These are phyloP conservation scores for Arabis hirsuta DNA, from an alignment of 345 rosid species.

Conservation along the genomic window DNA sequence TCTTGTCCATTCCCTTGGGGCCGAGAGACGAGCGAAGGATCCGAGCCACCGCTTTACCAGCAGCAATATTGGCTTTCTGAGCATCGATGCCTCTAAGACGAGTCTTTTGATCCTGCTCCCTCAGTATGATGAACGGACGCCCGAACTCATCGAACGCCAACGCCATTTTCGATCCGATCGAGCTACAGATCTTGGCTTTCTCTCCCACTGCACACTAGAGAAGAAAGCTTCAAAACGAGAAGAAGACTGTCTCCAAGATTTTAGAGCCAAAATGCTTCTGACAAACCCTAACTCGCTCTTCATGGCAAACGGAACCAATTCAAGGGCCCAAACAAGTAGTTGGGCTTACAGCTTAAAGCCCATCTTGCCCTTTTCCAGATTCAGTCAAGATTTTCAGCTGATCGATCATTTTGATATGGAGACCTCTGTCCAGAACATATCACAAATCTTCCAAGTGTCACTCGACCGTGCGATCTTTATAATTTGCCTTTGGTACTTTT, in stretches of 20 bases:
- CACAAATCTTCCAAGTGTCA: too few species aligned
- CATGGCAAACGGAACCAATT: constrained; percentile 2
- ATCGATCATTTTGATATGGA: too few species aligned
- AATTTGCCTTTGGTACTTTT: too few species aligned
- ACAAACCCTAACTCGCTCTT: constrained; percentile 37
- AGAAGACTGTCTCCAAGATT: constrained; percentile 17
- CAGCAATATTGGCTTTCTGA: constrained; percentile 92
- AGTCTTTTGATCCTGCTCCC: constrained; percentile 79
- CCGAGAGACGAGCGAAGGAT: constrained; percentile 97
- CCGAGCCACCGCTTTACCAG: constrained; percentile 91
- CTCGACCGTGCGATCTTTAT: too few species aligned
- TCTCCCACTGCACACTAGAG: background rate
- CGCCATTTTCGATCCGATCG: constrained; percentile 63
- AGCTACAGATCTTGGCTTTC: constrained; percentile 23
- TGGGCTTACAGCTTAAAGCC: constrained; percentile 34
- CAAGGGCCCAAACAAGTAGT: background rate
- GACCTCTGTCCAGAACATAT: too few species aligned
- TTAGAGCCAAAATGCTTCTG: constrained; percentile 14
- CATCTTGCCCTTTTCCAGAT: background rate
- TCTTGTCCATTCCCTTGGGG: constrained; percentile 99
- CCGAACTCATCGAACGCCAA: constrained; percentile 96
- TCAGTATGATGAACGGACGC: constrained; percentile 78
- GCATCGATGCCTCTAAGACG: constrained; percentile 90
- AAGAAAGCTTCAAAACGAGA: constrained; percentile 4
- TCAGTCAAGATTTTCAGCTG: too few species aligned